Evolutionary conservation across 345 rosid species (phyloP).

Genomic region (Sisymbrium altissimum): DNA sequence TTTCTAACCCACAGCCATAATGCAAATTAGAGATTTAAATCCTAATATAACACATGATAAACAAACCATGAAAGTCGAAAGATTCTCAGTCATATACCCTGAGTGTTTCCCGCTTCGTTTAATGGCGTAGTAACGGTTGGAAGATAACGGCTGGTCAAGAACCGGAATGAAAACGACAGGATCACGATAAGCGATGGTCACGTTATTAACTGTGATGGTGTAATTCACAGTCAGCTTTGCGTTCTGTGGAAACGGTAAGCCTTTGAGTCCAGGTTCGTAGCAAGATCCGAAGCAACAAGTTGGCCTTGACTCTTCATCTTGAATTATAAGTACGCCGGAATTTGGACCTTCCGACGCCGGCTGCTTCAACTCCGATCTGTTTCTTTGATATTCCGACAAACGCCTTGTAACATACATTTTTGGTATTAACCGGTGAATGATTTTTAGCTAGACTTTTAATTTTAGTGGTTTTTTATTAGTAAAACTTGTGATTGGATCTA

Average conservation of each 20-base stretch:
- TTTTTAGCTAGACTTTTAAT: not conserved
- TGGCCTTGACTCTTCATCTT: constrained; percentile 51
- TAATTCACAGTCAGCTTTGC: not conserved
- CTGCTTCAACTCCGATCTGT: constrained; percentile 22
- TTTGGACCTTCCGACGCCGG: constrained; percentile 48
- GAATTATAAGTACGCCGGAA: constrained; percentile 49
- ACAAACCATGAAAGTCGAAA: not conserved
- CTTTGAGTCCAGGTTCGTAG: not conserved
- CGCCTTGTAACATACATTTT: constrained; percentile 32
- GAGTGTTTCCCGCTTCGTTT: constrained; percentile 14
- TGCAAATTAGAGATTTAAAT: not conserved
- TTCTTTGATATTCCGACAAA: constrained; percentile 44
- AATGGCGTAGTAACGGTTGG: constrained; percentile 42
- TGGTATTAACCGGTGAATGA: not conserved
- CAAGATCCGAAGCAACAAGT: constrained; percentile 52
- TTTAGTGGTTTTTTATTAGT: not conserved
- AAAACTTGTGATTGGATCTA: not conserved
- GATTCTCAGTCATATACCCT: constrained; percentile 16
- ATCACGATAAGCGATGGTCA: not conserved
- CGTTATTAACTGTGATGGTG: not conserved
- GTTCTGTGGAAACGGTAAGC: constrained; percentile 31
- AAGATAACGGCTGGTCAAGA: constrained; percentile 42
- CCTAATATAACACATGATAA: not conserved
- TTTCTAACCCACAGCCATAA: not conserved
- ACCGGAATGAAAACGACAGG: constrained; percentile 43